phyloP scores from a whole-genome alignment of 2,329 filamentous ascomycete species.

The Curvularia hawaiiensis region DNA sequence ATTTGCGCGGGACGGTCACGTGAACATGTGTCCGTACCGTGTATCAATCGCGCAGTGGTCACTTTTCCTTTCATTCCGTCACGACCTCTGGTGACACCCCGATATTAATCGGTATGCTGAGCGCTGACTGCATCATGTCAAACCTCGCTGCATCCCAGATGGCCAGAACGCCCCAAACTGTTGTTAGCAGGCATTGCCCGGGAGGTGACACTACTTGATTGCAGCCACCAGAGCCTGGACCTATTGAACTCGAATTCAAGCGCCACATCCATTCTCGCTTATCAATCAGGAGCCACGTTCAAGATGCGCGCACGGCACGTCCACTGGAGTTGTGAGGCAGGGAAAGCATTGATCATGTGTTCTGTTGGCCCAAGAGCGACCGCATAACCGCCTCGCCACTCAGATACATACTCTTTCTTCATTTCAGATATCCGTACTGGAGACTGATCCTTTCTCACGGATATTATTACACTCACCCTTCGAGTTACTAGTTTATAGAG shows the following conservation, averaged over 20 bases:
- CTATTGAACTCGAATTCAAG: neutral
- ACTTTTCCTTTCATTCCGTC: neutral
- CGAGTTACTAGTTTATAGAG: neutral
- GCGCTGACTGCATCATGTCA: neutral
- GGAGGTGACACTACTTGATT: neutral
- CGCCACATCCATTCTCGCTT: slow-evolving; percentile 11
- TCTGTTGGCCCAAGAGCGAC: slow-evolving; percentile 2
- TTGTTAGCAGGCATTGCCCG: neutral
- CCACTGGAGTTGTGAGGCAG: neutral
- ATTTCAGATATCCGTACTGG: neutral
- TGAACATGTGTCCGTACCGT: neutral
- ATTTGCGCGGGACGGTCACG: neutral
- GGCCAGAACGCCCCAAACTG: neutral
- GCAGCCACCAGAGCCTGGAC: slow-evolving; percentile 1
- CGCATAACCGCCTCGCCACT: neutral
- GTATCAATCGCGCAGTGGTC: neutral
- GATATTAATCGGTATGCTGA: neutral
- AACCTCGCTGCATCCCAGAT: neutral
- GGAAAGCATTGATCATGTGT: slow-evolving; percentile 11
- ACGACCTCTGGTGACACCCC: neutral
- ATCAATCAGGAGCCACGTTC: slow-evolving; percentile 1
- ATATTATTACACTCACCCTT: neutral
- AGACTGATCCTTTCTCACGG: neutral
- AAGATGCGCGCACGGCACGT: neutral
- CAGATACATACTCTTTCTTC: neutral